Base-by-base conservation (phyloP, 192 early-diverging fungal genomes). In the Coemansia reversa region DNA sequence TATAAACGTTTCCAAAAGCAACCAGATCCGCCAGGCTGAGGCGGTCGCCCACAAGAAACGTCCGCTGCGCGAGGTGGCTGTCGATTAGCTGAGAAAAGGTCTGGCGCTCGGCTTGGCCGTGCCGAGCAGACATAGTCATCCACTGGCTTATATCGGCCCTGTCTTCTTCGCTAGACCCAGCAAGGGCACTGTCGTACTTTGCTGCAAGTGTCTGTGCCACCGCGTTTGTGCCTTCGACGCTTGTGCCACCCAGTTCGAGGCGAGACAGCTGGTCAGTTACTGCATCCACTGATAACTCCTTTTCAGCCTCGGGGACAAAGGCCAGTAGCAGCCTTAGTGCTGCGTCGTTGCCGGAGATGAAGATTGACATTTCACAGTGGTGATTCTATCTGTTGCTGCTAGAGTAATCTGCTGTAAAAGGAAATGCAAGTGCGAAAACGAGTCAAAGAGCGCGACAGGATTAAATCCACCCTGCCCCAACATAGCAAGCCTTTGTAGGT, bases 21-120 rank as follows among this genome's bases (percentile, higher is more conserved):
- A 86, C 82, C 28, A 91, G 59, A 62, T 92, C 90, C 0, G 86
- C 88, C 45, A 89, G 65, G 5, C 87, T 84, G 39, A 91, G 66
- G 56, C 62, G 59, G 76, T 92, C 86, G 56, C 74, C 82, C 20
- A 86, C 86, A 62, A 92, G 73, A 69, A 85, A 92, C 29, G 90
- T 92, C 47, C 74, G 66, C 29, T 62, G 74, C n/a, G 75, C 84
- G 30, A 92, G 74, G 50, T 90, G 86, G 29, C 84, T 75, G 75
- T 92, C 84, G 72, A 87, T 74, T 5, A 75, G 66, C 55, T 81
- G 78, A 23, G 78, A 60, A 63, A 81, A 81, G 32, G 57, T 33
- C 57, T 75, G 73, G 62, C 73, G 78, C 73, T 81, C 78, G 4
- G 69, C 47, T 18, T 62, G 70, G 12, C 78, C 72, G 30, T 74